Conservation (phyloP, 129 eudicot genomes). For the Dittrichia graveolens region DNA sequence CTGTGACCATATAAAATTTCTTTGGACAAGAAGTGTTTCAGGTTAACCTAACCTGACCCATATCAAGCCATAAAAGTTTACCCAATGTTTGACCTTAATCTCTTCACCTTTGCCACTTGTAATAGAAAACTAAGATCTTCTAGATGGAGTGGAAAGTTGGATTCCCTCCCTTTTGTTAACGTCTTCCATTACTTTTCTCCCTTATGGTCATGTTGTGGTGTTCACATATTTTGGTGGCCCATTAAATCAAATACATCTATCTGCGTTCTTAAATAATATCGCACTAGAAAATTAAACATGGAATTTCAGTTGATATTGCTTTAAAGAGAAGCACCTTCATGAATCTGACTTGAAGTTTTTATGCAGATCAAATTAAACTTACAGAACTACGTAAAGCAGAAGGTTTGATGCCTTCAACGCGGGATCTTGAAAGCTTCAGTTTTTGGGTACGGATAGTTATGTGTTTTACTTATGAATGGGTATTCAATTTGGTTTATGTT, state of each 20-base stretch:
- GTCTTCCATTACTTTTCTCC: neutral
- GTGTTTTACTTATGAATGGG: constrained; percentile 15
- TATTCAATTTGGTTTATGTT: neutral
- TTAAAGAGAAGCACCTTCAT: constrained; percentile 8
- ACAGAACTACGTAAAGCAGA: constrained; percentile 83
- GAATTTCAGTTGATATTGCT: constrained; percentile 4
- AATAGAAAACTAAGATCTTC: neutral
- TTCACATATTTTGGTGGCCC: neutral
- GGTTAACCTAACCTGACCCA: neutral
- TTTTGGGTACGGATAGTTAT: constrained; percentile 73
- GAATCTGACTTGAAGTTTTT: constrained; percentile 7
- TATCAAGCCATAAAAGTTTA: neutral
- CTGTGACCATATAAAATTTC: neutral
- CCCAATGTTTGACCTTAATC: neutral
- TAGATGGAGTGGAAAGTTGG: neutral
- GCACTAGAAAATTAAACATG: neutral
- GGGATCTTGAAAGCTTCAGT: constrained; percentile 93
- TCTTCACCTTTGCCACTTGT: neutral
- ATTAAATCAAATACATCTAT: neutral
- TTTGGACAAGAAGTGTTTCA: no score
- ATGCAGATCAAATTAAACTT: constrained; percentile 76
- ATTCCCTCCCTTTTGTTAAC: neutral
- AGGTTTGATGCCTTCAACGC: constrained; percentile 82
- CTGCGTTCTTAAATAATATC: neutral
- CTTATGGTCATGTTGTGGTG: neutral